Evolutionary conservation across 169 alveolate genomes (phyloP).

Genomic region (Ichthyophthirius multifiliis): DNA sequence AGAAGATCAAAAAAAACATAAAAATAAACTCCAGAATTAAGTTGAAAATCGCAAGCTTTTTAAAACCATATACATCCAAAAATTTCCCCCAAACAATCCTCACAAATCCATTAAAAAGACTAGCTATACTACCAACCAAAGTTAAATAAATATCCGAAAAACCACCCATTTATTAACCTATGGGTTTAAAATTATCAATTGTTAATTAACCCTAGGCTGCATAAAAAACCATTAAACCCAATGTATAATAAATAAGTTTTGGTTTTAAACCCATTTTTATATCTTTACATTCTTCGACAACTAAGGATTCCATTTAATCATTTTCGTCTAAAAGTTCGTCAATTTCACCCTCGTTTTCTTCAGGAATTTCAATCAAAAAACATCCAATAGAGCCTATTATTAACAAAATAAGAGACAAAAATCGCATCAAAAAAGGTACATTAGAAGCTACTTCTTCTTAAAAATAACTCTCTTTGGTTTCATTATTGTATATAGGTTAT

Average conservation of each 20-base stretch:
- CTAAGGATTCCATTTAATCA: background rate
- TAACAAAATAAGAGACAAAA: background rate
- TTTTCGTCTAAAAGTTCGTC: background rate
- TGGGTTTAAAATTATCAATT: background rate
- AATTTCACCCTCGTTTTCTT: background rate
- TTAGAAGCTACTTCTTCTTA: background rate
- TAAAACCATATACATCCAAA: conserved; percentile 24
- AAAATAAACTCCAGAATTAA: background rate
- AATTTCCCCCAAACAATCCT: conserved; percentile 41
- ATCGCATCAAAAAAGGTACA: background rate
- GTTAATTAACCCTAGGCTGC: background rate
- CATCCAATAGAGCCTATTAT: background rate
- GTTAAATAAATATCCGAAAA: conserved; percentile 31
- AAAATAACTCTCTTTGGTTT: background rate
- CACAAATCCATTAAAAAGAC: conserved; percentile 40
- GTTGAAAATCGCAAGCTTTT: background rate
- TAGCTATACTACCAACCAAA: conserved; percentile 40
- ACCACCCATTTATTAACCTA: background rate
- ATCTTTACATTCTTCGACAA: background rate
- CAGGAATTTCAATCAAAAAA: no score
- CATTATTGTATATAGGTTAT: background rate
- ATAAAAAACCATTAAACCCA: background rate
- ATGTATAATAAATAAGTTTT: background rate
- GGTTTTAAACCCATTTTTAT: background rate
- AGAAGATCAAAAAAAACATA: background rate